A percentile compares a stretch with the other conserved stretches of the same genome.
Evolutionary conservation across 345 rosid genomes (phyloP).

Genomic region (Melaleuca alternifolia): DNA sequence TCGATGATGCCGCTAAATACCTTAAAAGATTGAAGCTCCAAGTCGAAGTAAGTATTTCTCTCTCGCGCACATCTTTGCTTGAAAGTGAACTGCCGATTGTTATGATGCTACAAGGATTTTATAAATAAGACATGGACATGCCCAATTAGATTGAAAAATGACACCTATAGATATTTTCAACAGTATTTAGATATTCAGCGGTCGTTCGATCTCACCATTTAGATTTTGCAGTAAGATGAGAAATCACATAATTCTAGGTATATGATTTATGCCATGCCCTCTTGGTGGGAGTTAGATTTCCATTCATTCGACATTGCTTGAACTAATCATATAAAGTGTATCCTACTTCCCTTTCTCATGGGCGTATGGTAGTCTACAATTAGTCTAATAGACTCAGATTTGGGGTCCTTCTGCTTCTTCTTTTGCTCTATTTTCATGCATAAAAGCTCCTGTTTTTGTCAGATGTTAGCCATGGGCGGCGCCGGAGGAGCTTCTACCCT

Average conservation of each 20-base stretch:
- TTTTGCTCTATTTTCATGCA: neutral
- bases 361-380: neutral
- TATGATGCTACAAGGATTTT: no score
- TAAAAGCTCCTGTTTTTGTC: neutral
- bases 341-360: neutral
- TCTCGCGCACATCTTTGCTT: neutral
- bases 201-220: no score
- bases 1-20: conserved; percentile 7
- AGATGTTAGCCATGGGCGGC: neutral
- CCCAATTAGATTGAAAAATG: no score
- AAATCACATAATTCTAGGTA: neutral
- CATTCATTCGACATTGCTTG: neutral
- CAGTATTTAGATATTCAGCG: no score
- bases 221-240: no score
- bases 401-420: neutral
- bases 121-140: no score
- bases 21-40: conserved; percentile 1
- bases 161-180: no score
- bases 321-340: neutral
- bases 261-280: neutral
- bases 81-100: neutral
- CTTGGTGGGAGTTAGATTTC: neutral
- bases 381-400: neutral
- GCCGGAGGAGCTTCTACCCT: neutral
- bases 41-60: conserved; percentile 3